phyloP scores from a whole-genome alignment of 1,284 basidiomycete species.

The Phellopilus nigrolimitatus region DNA sequence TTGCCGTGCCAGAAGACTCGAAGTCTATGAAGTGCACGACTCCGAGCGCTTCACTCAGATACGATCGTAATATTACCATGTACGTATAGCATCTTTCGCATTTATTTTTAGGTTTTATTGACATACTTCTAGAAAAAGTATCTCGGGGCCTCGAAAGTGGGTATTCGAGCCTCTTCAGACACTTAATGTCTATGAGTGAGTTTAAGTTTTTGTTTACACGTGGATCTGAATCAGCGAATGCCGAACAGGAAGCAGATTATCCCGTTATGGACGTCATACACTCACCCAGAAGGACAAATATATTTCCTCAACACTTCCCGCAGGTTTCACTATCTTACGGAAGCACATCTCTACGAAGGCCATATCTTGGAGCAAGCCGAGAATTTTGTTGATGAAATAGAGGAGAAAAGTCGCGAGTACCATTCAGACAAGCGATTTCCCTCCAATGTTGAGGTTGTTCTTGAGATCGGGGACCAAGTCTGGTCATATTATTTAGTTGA shows the following conservation, averaged over 20 bases:
- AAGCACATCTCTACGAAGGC: neutral
- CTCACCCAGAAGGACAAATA: conserved; percentile 15
- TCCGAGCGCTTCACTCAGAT: neutral
- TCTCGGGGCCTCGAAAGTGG: neutral
- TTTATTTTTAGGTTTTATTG: neutral
- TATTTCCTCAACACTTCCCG: conserved; percentile 1
- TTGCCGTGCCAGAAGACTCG: too few relatives aligned
- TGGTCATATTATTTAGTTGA: conserved; percentile 41
- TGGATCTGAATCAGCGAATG: neutral
- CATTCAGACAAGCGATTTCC: conserved; percentile 1
- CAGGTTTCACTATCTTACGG: conserved; percentile 4
- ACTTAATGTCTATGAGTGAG: conserved; percentile 1
- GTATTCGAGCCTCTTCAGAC: conserved; percentile 9
- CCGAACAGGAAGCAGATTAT: neutral
- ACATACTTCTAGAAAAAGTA: neutral
- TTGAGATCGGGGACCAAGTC: neutral
- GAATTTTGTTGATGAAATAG: conserved; percentile 2
- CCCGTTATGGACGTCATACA: conserved; percentile 5
- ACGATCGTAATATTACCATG: conserved; percentile 4
- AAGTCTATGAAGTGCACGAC: neutral
- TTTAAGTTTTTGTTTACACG: neutral
- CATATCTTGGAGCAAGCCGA: conserved; percentile 1
- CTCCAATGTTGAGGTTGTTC: conserved; percentile 2
- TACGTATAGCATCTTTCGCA: neutral
- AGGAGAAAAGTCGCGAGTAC: neutral